Percentiles rank a stretch among this genome's conserved stretches.
phyloP scores from a whole-genome alignment of 257 asterid genomes.

The Rubia yunnanensis region DNA sequence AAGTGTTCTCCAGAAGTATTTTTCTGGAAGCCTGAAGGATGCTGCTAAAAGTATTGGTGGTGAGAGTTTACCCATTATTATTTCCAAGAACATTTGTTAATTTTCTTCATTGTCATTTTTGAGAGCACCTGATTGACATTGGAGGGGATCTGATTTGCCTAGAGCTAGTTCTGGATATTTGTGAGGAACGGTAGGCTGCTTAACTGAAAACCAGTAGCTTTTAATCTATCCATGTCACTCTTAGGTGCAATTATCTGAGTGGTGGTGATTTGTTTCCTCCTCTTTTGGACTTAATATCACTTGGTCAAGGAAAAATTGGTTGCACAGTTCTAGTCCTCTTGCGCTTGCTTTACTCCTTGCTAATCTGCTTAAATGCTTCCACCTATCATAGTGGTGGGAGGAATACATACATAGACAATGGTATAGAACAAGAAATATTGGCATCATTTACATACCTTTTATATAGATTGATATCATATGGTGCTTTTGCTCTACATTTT shows the following conservation, averaged over 20 bases:
- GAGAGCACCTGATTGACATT: no score
- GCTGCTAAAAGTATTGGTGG: constrained; percentile 98
- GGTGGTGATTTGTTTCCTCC: not conserved
- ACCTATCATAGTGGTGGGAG: not conserved
- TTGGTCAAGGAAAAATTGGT: not conserved
- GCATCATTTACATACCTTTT: not conserved
- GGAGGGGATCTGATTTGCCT: not conserved
- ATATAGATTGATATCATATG: no score
- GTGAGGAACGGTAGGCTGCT: not conserved
- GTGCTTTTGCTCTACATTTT: not conserved
- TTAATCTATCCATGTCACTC: not conserved
- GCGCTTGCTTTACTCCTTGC: not conserved
- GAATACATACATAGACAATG: no score
- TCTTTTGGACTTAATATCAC: not conserved
- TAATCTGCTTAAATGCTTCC: not conserved
- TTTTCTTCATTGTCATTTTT: not conserved
- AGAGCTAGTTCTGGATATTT: not conserved
- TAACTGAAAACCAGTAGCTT: not conserved
- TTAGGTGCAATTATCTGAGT: not conserved
- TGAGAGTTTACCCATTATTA: constrained; percentile 25
- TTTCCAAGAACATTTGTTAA: not conserved
- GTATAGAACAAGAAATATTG: no score
- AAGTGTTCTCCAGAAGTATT: constrained; percentile 71
- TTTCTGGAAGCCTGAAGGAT: constrained; percentile 89
- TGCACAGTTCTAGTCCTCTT: not conserved